Conservation (phyloP, 768 basidiomycete genomes). For the Lactarius indigo region DNA sequence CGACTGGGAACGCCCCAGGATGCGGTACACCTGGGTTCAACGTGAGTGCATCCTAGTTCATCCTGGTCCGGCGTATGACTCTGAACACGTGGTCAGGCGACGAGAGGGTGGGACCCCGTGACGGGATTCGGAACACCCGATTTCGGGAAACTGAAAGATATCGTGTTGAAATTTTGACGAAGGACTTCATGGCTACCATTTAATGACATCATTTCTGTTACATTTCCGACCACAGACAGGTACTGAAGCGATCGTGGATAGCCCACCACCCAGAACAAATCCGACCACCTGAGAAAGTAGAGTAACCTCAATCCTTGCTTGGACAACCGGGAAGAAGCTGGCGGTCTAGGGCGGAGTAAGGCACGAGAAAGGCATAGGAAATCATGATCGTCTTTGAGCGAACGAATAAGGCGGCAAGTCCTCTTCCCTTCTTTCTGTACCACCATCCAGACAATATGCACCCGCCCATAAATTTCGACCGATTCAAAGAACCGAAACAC, state of each 20-base stretch:
- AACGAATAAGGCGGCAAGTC: too few relatives aligned
- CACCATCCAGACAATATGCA: too few relatives aligned
- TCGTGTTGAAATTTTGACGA: conserved; percentile 30
- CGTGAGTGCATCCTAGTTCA: conserved; percentile 36
- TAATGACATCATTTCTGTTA: background rate
- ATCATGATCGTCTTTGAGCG: too few relatives aligned
- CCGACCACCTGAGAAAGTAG: background rate
- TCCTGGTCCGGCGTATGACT: background rate
- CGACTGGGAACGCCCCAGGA: conserved; percentile 43
- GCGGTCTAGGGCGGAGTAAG: too few relatives aligned
- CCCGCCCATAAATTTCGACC: too few relatives aligned
- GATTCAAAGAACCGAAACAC: background rate
- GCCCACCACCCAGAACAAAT: background rate
- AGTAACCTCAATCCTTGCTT: background rate
- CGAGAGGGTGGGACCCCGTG: conserved; percentile 57
- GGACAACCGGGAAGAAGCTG: too few relatives aligned
- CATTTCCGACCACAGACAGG: background rate
- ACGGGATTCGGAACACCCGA: conserved; percentile 56
- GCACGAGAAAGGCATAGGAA: too few relatives aligned
- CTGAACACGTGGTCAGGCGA: conserved; percentile 34
- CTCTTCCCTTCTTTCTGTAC: too few relatives aligned
- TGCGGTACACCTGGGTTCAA: conserved; percentile 68
- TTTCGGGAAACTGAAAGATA: conserved; percentile 42
- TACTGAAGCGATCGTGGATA: background rate
- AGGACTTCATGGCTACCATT: background rate